A percentile compares a stretch with the other conserved stretches of the same genome.
These are phyloP conservation scores for Avena sativa DNA, from an alignment of 176 grass and related monocot species.

Conservation along the genomic window DNA sequence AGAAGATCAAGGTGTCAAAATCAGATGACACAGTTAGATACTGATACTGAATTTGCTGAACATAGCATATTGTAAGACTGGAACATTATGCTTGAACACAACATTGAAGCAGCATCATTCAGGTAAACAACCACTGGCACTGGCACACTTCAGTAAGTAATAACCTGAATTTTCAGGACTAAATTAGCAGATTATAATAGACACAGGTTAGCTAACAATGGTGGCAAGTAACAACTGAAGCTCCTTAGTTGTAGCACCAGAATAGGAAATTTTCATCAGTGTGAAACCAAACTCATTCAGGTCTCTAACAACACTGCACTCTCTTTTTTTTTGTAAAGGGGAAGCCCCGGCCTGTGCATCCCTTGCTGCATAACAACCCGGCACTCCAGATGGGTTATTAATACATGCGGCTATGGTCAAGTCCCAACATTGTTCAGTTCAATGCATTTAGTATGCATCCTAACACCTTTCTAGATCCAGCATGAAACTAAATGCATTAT, in stretches of 20 bases:
- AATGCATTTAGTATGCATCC: neutral
- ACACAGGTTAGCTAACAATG: neutral
- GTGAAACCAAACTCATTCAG: neutral
- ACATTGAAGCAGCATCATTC: slow-evolving; percentile 10
- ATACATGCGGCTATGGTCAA: neutral
- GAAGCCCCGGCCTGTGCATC: too few species aligned
- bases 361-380: too few species aligned
- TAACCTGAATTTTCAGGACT: slow-evolving; percentile 27
- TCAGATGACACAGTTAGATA: neutral
- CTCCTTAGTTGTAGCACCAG: neutral
- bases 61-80: too few species aligned
- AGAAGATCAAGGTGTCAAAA: slow-evolving; percentile 20
- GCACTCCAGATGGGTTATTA: neutral
- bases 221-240: neutral
- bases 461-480: neutral
- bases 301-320: neutral
- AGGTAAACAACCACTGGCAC: neutral
- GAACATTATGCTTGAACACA: neutral
- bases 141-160: neutral
- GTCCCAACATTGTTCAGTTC: neutral
- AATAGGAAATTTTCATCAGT: neutral
- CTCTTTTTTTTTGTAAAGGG: too few species aligned
- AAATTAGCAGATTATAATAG: neutral
- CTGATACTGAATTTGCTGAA: too few species aligned
- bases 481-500: slow-evolving; percentile 24